Conservation (phyloP, 2,329 filamentous ascomycete species). For the Alternaria burnsii region DNA sequence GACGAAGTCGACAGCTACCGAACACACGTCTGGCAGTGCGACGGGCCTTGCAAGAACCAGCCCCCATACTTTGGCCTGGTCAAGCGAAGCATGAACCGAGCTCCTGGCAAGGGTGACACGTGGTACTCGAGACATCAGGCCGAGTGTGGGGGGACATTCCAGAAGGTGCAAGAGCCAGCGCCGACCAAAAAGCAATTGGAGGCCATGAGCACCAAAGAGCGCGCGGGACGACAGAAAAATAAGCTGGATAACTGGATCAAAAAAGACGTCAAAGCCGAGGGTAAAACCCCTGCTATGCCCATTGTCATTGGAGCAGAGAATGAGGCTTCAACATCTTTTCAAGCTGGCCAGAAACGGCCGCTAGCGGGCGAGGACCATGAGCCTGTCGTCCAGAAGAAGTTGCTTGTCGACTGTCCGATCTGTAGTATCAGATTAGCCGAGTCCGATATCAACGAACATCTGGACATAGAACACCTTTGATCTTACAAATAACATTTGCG, state of each 20-base stretch:
- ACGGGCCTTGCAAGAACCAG: slow-evolving; percentile 50
- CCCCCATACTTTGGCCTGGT: slow-evolving; percentile 56
- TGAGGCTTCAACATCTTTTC: slow-evolving; percentile 12
- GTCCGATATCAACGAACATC: slow-evolving; percentile 51
- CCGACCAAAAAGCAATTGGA: slow-evolving; percentile 53
- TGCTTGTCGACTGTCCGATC: slow-evolving; percentile 52
- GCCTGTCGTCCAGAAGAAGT: slow-evolving; percentile 25
- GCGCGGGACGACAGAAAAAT: slow-evolving; percentile 56
- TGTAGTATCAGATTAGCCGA: slow-evolving; percentile 43
- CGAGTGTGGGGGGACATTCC: slow-evolving; percentile 54
- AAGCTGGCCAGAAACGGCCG: slow-evolving; percentile 33
- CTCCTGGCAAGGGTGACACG: slow-evolving; percentile 53
- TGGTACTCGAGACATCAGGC: slow-evolving; percentile 54
- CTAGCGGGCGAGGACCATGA: slow-evolving; percentile 21
- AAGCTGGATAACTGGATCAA: slow-evolving; percentile 55
- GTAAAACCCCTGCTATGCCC: slow-evolving; percentile 17
- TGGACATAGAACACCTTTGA: slow-evolving; percentile 45
- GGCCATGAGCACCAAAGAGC: slow-evolving; percentile 50
- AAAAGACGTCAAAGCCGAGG: slow-evolving; percentile 16
- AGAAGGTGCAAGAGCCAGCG: slow-evolving; percentile 54
- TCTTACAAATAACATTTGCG: background rate
- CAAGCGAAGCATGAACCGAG: slow-evolving; percentile 57
- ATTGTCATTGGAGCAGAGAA: slow-evolving; percentile 19
- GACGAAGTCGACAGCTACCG: slow-evolving; percentile 58
- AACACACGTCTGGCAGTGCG: slow-evolving; percentile 57